Evolutionary conservation across 345 rosid genomes (phyloP).

Genomic region (Euclidium syriacum): DNA sequence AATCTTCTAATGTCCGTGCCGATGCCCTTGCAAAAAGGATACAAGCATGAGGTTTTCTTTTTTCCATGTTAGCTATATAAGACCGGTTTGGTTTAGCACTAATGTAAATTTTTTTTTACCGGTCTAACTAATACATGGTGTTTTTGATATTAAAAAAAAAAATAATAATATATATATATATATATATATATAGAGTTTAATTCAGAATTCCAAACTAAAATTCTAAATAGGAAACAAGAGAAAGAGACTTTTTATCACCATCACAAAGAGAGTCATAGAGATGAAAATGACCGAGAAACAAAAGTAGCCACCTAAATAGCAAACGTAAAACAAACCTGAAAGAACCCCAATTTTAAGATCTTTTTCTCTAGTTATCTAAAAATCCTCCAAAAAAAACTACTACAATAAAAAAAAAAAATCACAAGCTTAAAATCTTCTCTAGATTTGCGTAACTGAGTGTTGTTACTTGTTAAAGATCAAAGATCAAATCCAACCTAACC

Average conservation of each 20-base stretch:
- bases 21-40: no score
- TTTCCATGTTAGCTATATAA: no score
- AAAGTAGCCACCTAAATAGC: neutral
- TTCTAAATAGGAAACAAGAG: neutral
- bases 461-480: no score
- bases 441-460: neutral
- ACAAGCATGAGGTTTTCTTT: no score
- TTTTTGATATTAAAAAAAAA: no score
- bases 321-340: neutral
- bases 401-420: no score
- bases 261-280: neutral
- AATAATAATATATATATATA: no score
- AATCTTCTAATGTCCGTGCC: no score
- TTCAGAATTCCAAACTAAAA: neutral
- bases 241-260: neutral
- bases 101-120: no score
- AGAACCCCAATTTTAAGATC: slow-evolving; percentile 1
- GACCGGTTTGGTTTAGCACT: no score
- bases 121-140: no score
- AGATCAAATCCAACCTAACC: slow-evolving; percentile 7
- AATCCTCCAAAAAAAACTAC: neutral
- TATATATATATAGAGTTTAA: no score
- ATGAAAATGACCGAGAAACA: slow-evolving; percentile 2
- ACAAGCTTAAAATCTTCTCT: neutral
- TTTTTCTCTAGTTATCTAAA: slow-evolving; percentile 5